Evolutionary conservation across 345 rosid genomes (phyloP).

Genomic region (Dovyalis caffra): DNA sequence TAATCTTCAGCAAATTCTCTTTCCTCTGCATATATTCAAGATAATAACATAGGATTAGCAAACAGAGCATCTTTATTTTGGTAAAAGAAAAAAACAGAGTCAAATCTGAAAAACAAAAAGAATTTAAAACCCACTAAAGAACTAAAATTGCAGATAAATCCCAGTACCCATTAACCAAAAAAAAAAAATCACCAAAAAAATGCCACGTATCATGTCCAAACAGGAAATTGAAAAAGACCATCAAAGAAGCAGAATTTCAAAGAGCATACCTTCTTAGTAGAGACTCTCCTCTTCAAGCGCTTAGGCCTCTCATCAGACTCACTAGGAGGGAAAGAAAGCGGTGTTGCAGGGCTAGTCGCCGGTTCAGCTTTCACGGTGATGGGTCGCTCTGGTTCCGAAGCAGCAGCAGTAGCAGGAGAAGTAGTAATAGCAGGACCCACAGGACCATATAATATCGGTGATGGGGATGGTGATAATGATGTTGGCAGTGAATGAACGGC

Average conservation of each 20-base stretch:
- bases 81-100: neutral
- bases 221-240: neutral
- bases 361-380: constrained; percentile 7
- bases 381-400: neutral
- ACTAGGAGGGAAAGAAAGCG: constrained; percentile 34
- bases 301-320: constrained; percentile 36
- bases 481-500: neutral
- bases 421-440: neutral
- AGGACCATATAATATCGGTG: neutral
- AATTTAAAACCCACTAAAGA: neutral
- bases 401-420: neutral
- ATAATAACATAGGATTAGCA: neutral
- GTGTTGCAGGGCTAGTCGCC: constrained; percentile 41
- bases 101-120: neutral
- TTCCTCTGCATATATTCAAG: constrained; percentile 22
- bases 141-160: neutral
- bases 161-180: neutral
- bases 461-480: neutral
- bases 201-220: neutral
- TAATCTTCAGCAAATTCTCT: constrained; percentile 21
- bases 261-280: constrained; percentile 25
- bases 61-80: neutral
- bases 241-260: neutral
- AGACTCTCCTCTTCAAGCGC: constrained; percentile 23
- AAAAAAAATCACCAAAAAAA: neutral